Evolutionary conservation across 2,329 filamentous ascomycete species (phyloP), one percentile per base, ranked within the genome.

Genomic region (Phialocephala sp.): DNA sequence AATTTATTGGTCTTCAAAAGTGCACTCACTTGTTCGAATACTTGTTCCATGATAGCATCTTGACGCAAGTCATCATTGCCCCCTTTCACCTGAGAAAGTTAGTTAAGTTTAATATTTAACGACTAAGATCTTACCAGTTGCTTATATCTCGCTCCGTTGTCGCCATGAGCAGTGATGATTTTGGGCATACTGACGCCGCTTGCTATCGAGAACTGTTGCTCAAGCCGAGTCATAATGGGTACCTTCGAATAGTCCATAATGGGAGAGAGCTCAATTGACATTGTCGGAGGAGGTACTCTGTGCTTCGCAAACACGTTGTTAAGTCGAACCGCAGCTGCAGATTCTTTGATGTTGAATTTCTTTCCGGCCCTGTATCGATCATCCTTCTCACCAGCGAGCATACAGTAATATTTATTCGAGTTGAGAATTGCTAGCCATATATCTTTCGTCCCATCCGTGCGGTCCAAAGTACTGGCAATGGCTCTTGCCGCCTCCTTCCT

Each of bases 31-130:
- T 97, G 93, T 65, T 94, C 92, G 77, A 99, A 99, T 1, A 99
- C 95, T 79, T 99, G 95, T 78, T 99, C 96, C 96, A 99, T 99
- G 82, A 89, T 99, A 54, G 94, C 93, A 75, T 99, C 95, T 80
- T 99, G 95, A 9, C 96, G 91, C 14, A 99, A 85, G 76, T 99
- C 94, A 77, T 99, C 95, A 75, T 94, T 94, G 20, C 95, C 94
- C 68, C 93, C 93, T 83, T 99, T 99, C 76, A 97, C 89, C 83
- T 88, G 69, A 11, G 27, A 18, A 65, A 59, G 47, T 77, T 63
- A 75, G 73, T 59, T 59, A 24, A 43, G 64, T 63, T 63, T 62
- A n/a, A 15, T 35, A 47, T 8, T 52, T 43, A 43, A 45, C 58
- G n/a, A 35, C 50, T 58, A 59, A 39, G 37, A 18, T 73, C 82